Conservation (phyloP, 163 green algal genomes). For the Chlorella variabilis region DNA sequence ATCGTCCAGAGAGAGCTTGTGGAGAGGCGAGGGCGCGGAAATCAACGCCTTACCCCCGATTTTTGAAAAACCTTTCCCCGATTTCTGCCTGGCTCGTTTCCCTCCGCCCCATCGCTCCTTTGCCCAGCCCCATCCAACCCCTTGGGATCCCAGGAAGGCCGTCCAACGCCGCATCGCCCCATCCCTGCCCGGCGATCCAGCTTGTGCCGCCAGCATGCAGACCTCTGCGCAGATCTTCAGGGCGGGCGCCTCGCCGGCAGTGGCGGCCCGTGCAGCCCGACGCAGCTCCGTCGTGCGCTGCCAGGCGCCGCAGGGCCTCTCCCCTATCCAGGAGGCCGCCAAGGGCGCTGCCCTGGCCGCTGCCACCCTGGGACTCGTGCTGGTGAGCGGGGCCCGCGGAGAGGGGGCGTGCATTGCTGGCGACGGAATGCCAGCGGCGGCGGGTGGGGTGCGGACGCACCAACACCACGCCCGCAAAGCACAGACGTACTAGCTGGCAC, state of each 20-base stretch:
- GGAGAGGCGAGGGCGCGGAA: too few species aligned
- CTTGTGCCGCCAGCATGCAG: conserved; percentile 4
- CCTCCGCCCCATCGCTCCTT: too few species aligned
- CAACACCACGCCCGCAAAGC: too few species aligned
- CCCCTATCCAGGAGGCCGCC: conserved; percentile 8
- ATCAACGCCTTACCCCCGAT: too few species aligned
- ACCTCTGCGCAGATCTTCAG: conserved; percentile 2
- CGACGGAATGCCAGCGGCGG: background rate
- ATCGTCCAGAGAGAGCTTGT: too few species aligned
- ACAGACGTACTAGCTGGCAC: too few species aligned
- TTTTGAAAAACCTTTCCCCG: too few species aligned
- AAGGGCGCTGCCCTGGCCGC: conserved; percentile 16
- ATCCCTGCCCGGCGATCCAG: background rate
- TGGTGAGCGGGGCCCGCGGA: conserved; percentile 9
- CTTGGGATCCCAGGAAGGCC: too few species aligned
- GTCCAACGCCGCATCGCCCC: background rate
- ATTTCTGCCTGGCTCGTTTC: too few species aligned
- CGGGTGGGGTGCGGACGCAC: background rate
- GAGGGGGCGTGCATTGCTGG: background rate
- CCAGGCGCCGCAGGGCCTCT: background rate
- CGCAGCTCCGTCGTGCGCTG: background rate
- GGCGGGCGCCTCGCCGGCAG: background rate
- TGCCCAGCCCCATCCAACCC: too few species aligned
- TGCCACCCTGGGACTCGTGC: conserved; percentile 6
- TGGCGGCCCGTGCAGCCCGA: background rate